Evolutionary conservation across 352 stramenopile species (phyloP), one percentile per base, ranked within the genome.

Genomic region (Phytophthora quininea): DNA sequence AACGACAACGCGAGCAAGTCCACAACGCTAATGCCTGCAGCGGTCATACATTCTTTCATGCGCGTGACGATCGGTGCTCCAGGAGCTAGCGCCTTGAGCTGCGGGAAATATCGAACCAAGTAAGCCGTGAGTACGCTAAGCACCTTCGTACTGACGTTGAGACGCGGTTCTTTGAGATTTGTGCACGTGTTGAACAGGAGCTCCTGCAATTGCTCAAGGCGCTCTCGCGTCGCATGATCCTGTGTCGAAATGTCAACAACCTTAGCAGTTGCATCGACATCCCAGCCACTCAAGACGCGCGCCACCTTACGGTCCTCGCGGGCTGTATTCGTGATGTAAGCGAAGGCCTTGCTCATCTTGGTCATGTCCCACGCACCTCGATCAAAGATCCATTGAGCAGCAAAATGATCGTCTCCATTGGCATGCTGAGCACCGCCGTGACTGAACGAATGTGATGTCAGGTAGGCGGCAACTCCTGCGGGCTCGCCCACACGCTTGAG

Each of bases 391-490:
- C n/a, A n/a, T n/a, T n/a, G n/a, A n/a, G n/a, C n/a, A n/a, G n/a
- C n/a, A n/a, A n/a, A n/a, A n/a, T n/a, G n/a, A n/a, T n/a, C n/a
- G n/a, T n/a, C n/a, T n/a, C 56, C 62, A 38, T 80, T 73, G 1
- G 64, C 62, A 32, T 78, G 59, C 51, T 78, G 59, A 0, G 52
- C 62, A 0, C 54, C 73, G 2, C 68, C 69, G 6, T 62, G n/a
- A n/a, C 61, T 46, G 12, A 75, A 73, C 1, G 58, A 73, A 40
- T 78, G 58, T 10, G 65, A 78, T 0, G 58, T 67, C 8, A 78
- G 46, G 2, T 51, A 46, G 29, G 59, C 48, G 1, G 54, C 19
- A 5, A 72, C 51, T 12, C 58, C 57, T 15, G 62, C 56, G 0
- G 35, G 37, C 0, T 4, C 27, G 0, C 32, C 10, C 24, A 75